Base-by-base conservation (phyloP, 2,329 filamentous ascomycete genomes). In the Sclerotinia spermophila region DNA sequence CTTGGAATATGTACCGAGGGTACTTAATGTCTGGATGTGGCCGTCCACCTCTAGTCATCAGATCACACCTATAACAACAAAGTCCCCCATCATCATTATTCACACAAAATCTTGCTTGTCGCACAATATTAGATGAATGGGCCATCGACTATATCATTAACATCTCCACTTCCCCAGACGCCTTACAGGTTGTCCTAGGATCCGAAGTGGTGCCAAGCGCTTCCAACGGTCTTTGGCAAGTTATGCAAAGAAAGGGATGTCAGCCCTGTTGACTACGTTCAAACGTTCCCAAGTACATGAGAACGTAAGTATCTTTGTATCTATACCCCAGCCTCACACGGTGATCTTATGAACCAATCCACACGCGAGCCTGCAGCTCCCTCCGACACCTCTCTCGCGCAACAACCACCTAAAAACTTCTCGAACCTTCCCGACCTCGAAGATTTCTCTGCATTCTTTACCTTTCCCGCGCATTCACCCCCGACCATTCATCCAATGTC, bases 301-400 rank as follows among this genome's bases (percentile, higher is more conserved):
- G 70, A 72, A 74, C 70, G 70, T 71, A 78, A 75, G 77, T 78
- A 76, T 71, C 72, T 75, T 75, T 71, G 75, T 77, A 77, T 74
- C 73, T 74, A 59, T 71, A 75, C 74, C 76, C 76, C 72, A 77
- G 75, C 74, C 74, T 76, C 74, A 73, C 73, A 67, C 70, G 71
- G 73, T 69, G 65, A 72, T 72, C 71, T 60, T 71, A 61, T 66
- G 71, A 74, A 72, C 75, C 74, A 76, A 75, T 76, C 75, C 75
- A 74, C 72, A 73, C 73, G 73, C 74, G 71, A 73, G 68, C 66
- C 72, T 73, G 71, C 71, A 68, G 56, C 68, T 68, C 66, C 67
- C 71, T 59, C 67, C 62, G 62, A 65, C 62, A 65, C 62, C 71
- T n/a, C 64, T 72, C 69, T 68, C 72, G 71, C 75, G 73, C 73